These are phyloP conservation scores for Sutorius eximius DNA, from an alignment of 1,284 basidiomycete species.

Conservation along the genomic window DNA sequence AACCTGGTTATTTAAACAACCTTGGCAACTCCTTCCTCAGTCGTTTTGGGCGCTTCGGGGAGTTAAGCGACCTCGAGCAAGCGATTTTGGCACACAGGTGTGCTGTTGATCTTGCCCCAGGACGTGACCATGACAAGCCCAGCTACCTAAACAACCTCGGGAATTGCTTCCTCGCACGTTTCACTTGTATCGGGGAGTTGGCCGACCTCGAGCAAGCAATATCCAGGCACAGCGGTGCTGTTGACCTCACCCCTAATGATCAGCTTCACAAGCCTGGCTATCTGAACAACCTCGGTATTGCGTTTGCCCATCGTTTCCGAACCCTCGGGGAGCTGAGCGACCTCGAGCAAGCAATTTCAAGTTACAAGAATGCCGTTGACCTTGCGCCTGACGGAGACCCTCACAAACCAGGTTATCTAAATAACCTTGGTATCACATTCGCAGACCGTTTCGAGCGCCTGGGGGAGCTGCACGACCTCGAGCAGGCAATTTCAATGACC, in stretches of 20 bases:
- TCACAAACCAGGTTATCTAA: neutral
- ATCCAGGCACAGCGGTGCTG: no score
- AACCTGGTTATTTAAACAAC: neutral
- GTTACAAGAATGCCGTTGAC: no score
- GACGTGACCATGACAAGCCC: neutral
- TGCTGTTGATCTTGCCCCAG: neutral
- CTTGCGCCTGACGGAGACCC: no score
- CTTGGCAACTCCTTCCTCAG: neutral
- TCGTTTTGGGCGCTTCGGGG: neutral
- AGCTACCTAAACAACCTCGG: neutral
- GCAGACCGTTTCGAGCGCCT: neutral
- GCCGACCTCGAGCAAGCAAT: conserved; percentile 7
- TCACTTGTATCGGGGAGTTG: neutral
- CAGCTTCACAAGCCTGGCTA: neutral
- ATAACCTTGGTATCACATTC: neutral
- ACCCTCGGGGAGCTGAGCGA: neutral
- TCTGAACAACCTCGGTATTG: neutral
- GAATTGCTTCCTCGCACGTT: neutral
- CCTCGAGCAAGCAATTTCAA: conserved; percentile 1
- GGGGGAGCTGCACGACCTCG: no score
- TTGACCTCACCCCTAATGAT: no score
- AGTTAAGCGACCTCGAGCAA: neutral
- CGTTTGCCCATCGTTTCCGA: neutral
- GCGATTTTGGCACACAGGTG: neutral
- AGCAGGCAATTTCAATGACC: no score